phyloP scores from a whole-genome alignment of 148 eudicot species.

The Chenopodium suecicum region DNA sequence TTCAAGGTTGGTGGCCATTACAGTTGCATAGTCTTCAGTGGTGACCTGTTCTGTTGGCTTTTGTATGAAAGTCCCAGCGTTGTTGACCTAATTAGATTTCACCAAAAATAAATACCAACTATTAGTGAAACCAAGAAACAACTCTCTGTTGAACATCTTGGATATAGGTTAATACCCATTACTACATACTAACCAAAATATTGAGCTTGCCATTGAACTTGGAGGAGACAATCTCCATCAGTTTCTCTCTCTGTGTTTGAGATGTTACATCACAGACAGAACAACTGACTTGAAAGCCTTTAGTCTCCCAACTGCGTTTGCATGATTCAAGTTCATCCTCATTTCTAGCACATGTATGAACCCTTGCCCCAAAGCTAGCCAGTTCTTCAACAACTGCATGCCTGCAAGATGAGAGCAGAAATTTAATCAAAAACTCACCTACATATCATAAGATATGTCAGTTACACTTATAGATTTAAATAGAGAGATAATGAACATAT shows the following conservation, averaged over 20 bases:
- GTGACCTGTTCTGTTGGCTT: slow-evolving; percentile 36
- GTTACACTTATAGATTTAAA: too few species aligned
- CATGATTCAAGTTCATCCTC: slow-evolving; percentile 36
- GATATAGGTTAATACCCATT: too few species aligned
- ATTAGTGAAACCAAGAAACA: not conserved
- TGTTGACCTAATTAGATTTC: slow-evolving; percentile 40
- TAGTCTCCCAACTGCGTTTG: slow-evolving; percentile 24
- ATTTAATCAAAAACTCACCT: not conserved
- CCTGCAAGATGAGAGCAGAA: slow-evolving; percentile 11
- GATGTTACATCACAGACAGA: slow-evolving; percentile 36
- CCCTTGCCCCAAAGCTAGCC: slow-evolving; percentile 33
- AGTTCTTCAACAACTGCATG: slow-evolving; percentile 43
- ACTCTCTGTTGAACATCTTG: too few species aligned
- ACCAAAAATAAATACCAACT: not conserved
- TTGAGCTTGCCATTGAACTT: slow-evolving; percentile 41
- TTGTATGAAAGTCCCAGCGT: slow-evolving; percentile 32
- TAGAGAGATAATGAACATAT: too few species aligned
- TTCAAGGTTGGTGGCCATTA: slow-evolving; percentile 51
- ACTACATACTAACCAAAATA: slow-evolving; percentile 32
- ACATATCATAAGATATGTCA: too few species aligned
- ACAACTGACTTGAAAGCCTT: slow-evolving; percentile 40
- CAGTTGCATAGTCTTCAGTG: slow-evolving; percentile 30
- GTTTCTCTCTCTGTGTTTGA: slow-evolving; percentile 29
- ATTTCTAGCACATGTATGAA: slow-evolving; percentile 41
- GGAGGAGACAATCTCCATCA: slow-evolving; percentile 35